Conservation (phyloP, 2,329 filamentous ascomycete species). For the Fusarium sublunatum region DNA sequence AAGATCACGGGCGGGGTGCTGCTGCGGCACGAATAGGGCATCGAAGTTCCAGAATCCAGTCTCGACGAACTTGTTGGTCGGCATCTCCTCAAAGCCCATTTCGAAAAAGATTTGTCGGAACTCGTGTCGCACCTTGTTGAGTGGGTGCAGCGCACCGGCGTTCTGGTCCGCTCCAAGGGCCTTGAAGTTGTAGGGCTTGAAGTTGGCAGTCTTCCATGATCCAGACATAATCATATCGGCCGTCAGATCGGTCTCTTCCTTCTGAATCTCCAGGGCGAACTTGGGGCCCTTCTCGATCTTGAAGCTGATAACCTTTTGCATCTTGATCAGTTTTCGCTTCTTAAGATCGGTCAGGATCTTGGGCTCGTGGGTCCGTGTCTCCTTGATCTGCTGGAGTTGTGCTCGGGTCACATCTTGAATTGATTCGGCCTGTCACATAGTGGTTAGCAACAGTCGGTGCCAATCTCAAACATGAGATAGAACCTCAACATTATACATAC, state of each 20-base stretch:
- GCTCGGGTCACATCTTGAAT: conserved; percentile 84
- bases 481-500: conserved; percentile 50
- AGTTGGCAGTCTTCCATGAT: conserved; percentile 89
- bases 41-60: conserved; percentile 99
- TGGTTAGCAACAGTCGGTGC: conserved; percentile 8
- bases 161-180: conserved; percentile 69
- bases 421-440: conserved; percentile 65
- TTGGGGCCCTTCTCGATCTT: conserved; percentile 86
- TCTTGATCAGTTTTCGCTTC: conserved; percentile 89
- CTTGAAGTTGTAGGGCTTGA: conserved; percentile 90
- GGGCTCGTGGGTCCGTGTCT: conserved; percentile 76
- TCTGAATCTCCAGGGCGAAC: conserved; percentile 87
- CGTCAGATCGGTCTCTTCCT: conserved; percentile 95
- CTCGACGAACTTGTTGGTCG: conserved; percentile 91
- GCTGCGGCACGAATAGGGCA: conserved; percentile 91
- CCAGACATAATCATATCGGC: conserved; percentile 90
- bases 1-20: conserved; percentile 95
- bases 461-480: neutral
- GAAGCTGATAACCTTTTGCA: conserved; percentile 88
- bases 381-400: conserved; percentile 77
- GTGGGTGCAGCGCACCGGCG: conserved; percentile 71
- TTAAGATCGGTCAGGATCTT: conserved; percentile 85
- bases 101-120: conserved; percentile 99
- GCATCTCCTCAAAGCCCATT: conserved; percentile 99
- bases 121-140: conserved; percentile 96